Conservation (phyloP, 495 filamentous ascomycete genomes). For the Jackrogersella minutella region DNA sequence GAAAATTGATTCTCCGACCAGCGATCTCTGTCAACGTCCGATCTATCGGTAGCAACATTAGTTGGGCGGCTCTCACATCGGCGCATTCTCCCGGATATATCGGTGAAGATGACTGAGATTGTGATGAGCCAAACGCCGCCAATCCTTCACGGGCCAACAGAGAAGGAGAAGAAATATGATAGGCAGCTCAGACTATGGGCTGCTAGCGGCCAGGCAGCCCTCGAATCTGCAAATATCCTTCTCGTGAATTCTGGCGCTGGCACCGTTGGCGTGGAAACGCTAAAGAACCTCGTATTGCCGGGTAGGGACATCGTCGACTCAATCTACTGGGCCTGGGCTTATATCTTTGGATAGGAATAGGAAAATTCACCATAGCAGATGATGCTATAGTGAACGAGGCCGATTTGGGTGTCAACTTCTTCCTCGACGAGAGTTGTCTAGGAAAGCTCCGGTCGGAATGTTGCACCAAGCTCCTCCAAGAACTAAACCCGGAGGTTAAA, state of each 20-base stretch:
- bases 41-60: slow-evolving; percentile 5
- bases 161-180: slow-evolving; percentile 95
- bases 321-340: slow-evolving; percentile 1
- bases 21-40: neutral
- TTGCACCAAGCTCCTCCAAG: slow-evolving; percentile 75
- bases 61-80: slow-evolving; percentile 17
- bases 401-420: slow-evolving; percentile 96
- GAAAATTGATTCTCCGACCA: neutral
- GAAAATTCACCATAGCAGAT: slow-evolving; percentile 93
- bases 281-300: slow-evolving; percentile 96
- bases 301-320: slow-evolving; percentile 49
- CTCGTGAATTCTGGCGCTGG: slow-evolving; percentile 85
- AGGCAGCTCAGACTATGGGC: slow-evolving; percentile 96
- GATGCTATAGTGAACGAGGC: slow-evolving; percentile 75
- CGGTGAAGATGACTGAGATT: slow-evolving; percentile 55
- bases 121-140: slow-evolving; percentile 60
- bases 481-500: slow-evolving; percentile 95
- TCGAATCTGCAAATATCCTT: slow-evolving; percentile 89
- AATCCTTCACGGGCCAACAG: slow-evolving; percentile 69
- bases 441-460: slow-evolving; percentile 83
- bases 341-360: slow-evolving; percentile 67
- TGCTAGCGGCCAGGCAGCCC: slow-evolving; percentile 85
- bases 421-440: slow-evolving; percentile 79
- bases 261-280: slow-evolving; percentile 85
- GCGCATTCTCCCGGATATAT: slow-evolving; percentile 11